phyloP scores from a whole-genome alignment of 1,139 yeast genomes.

The Geotrichum histeridarum region DNA sequence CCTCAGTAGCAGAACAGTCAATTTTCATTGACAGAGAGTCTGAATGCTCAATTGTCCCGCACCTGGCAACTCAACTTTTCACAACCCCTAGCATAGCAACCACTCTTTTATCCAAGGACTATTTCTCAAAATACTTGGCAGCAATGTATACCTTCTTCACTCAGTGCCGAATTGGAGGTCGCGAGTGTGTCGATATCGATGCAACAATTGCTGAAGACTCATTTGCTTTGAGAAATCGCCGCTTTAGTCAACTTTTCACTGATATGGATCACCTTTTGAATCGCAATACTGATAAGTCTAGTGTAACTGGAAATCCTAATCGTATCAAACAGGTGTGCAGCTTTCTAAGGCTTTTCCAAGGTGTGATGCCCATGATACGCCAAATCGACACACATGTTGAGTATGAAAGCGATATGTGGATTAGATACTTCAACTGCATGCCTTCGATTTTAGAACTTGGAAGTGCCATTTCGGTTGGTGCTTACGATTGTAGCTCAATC shows the following conservation, averaged over 20 bases:
- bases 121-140: slow-evolving; percentile 61
- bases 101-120: slow-evolving; percentile 62
- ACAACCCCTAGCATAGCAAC: slow-evolving; percentile 80
- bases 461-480: slow-evolving; percentile 36
- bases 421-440: slow-evolving; percentile 70
- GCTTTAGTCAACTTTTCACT: slow-evolving; percentile 78
- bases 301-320: slow-evolving; percentile 32
- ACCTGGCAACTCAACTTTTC: slow-evolving; percentile 77
- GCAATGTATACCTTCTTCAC: slow-evolving; percentile 63
- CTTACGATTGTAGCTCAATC: slow-evolving; percentile 23
- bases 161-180: slow-evolving; percentile 48
- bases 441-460: slow-evolving; percentile 41
- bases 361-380: slow-evolving; percentile 66
- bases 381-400: slow-evolving; percentile 80
- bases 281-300: slow-evolving; percentile 53
- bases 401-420: slow-evolving; percentile 82
- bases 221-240: slow-evolving; percentile 56
- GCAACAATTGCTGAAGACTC: slow-evolving; percentile 31
- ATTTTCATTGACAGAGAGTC: slow-evolving; percentile 73
- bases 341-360: slow-evolving; percentile 67
- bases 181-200: slow-evolving; percentile 37
- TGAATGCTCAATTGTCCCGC: slow-evolving; percentile 67
- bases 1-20: slow-evolving; percentile 66
- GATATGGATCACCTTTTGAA: slow-evolving; percentile 75
- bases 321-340: slow-evolving; percentile 51